Percentiles rank a stretch among this genome's conserved stretches.
These are phyloP conservation scores for Pseudofabraea citricarpa DNA, from an alignment of 2,329 filamentous ascomycete species.

Conservation along the genomic window DNA sequence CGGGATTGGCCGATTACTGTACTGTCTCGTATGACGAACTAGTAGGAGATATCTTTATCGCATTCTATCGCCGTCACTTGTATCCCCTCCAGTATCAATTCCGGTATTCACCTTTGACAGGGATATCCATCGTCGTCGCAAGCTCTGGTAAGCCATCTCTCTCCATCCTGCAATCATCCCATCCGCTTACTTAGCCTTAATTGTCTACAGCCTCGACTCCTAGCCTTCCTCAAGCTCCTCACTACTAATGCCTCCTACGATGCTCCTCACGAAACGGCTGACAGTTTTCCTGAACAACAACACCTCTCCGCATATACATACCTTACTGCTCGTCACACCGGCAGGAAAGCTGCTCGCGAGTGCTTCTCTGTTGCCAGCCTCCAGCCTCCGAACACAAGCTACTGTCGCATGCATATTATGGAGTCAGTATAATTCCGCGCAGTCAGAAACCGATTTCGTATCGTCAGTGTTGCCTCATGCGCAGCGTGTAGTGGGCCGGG, in stretches of 20 bases:
- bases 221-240: too few relatives aligned
- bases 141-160: too few relatives aligned
- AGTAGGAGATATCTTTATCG: too few relatives aligned
- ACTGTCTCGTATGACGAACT: too few relatives aligned
- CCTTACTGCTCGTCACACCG: conserved; percentile 53
- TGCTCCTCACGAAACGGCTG: conserved; percentile 61
- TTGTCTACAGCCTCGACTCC: too few relatives aligned
- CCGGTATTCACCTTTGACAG: too few relatives aligned
- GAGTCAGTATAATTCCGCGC: conserved; percentile 46
- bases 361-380: conserved; percentile 50
- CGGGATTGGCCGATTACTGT: too few relatives aligned
- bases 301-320: conserved; percentile 48
- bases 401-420: conserved; percentile 60
- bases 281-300: conserved; percentile 58
- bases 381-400: conserved; percentile 55
- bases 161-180: too few relatives aligned
- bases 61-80: too few relatives aligned
- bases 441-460: conserved; percentile 33
- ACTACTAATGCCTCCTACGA: conserved; percentile 24
- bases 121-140: too few relatives aligned
- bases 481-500: conserved; percentile 18
- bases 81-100: too few relatives aligned
- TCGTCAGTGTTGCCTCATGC: conserved; percentile 34
- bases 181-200: too few relatives aligned
- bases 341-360: conserved; percentile 61